Conservation (phyloP, 306 rosid genomes). For the peach (Prunus persica) region DNA sequence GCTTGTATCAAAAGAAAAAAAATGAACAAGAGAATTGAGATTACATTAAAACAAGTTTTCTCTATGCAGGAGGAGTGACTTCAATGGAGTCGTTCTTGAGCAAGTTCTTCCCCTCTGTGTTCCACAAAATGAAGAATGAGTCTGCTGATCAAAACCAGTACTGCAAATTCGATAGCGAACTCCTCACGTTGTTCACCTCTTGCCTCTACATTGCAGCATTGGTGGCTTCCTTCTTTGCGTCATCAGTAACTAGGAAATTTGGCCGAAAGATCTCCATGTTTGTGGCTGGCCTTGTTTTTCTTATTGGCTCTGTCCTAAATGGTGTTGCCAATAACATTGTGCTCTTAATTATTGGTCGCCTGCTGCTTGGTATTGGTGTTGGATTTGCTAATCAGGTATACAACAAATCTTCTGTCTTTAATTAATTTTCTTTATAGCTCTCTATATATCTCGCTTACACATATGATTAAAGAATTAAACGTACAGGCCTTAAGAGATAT, state of each 20-base stretch:
- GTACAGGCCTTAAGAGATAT: background rate
- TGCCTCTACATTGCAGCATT: slow-evolving; percentile 56
- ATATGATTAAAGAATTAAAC: background rate
- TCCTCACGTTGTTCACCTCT: slow-evolving; percentile 58
- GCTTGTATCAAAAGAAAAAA: too few species aligned
- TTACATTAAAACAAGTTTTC: too few species aligned
- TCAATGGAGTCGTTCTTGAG: slow-evolving; percentile 36
- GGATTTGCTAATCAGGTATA: slow-evolving; percentile 68
- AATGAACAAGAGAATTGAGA: background rate
- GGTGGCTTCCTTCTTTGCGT: slow-evolving; percentile 52
- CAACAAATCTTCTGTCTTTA: background rate
- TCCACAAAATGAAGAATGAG: slow-evolving; percentile 39
- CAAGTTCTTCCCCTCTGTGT: slow-evolving; percentile 42
- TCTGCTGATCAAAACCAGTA: slow-evolving; percentile 35
- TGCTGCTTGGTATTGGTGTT: slow-evolving; percentile 63
- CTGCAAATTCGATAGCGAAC: slow-evolving; percentile 62
- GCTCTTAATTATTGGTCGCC: slow-evolving; percentile 43
- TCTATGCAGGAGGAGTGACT: slow-evolving; percentile 34
- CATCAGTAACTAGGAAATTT: slow-evolving; percentile 37
- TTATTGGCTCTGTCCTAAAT: slow-evolving; percentile 45
- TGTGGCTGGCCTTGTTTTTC: slow-evolving; percentile 45
- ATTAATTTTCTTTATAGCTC: too few species aligned
- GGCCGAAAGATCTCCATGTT: slow-evolving; percentile 50
- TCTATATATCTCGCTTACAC: background rate
- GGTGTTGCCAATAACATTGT: slow-evolving; percentile 37